phyloP scores from a whole-genome alignment of 495 filamentous ascomycete species.

The Xanthoparmelia taractica region DNA sequence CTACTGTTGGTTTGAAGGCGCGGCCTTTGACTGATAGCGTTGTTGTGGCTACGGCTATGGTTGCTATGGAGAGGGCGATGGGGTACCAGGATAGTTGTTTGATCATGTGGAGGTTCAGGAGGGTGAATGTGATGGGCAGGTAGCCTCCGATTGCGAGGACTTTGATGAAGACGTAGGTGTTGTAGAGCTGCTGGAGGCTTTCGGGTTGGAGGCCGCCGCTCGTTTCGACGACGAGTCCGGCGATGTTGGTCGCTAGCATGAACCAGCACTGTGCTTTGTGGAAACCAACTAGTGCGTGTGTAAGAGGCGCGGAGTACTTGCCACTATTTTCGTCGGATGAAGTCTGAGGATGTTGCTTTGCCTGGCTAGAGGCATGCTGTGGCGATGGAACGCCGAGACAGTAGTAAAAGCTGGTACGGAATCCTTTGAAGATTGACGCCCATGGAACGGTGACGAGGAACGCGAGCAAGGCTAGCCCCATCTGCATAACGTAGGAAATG shows the following conservation, averaged over 20 bases:
- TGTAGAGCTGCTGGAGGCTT: slow-evolving; percentile 21
- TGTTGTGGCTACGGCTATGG: slow-evolving; percentile 7
- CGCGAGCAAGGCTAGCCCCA: slow-evolving; percentile 15
- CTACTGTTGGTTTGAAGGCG: neutral
- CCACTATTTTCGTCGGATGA: neutral
- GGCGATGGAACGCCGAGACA: neutral
- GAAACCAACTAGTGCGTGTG: slow-evolving; percentile 19
- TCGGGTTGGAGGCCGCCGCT: slow-evolving; percentile 16
- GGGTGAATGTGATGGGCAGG: slow-evolving; percentile 23
- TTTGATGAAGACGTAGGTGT: slow-evolving; percentile 19
- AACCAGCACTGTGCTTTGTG: slow-evolving; percentile 28
- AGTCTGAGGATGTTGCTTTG: neutral
- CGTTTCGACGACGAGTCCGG: slow-evolving; percentile 12
- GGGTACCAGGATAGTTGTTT: slow-evolving; percentile 23
- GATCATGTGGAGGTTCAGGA: slow-evolving; percentile 19
- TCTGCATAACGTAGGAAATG: slow-evolving; percentile 22
- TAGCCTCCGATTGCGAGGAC: slow-evolving; percentile 22
- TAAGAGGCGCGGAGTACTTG: slow-evolving; percentile 10
- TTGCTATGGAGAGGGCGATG: slow-evolving; percentile 13
- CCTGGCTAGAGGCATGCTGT: neutral
- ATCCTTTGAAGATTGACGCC: neutral
- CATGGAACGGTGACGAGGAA: slow-evolving; percentile 11
- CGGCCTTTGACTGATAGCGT: slow-evolving; percentile 7
- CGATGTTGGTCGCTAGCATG: slow-evolving; percentile 25
- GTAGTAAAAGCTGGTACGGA: neutral